Conservation (phyloP, 2,329 filamentous ascomycete species). For the Botrytis paeoniae region DNA sequence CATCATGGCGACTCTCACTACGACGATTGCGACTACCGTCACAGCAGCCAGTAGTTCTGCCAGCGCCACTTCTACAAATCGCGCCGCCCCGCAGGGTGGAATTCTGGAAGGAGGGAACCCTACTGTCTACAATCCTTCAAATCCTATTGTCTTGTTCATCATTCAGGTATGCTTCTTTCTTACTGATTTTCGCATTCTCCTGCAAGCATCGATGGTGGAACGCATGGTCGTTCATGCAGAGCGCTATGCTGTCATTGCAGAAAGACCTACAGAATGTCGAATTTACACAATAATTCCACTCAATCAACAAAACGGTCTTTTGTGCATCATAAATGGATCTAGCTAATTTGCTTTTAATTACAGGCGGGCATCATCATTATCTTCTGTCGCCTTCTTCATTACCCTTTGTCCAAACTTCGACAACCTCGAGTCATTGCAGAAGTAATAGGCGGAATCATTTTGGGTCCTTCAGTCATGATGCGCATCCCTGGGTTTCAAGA, state of each 20-base stretch:
- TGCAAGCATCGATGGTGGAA: background rate
- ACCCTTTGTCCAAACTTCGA: conserved; percentile 70
- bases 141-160: conserved; percentile 67
- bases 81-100: conserved; percentile 51
- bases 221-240: background rate
- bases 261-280: background rate
- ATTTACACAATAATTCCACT: background rate
- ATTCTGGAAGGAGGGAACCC: conserved; percentile 64
- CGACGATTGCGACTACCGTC: conserved; percentile 8
- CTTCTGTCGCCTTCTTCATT: conserved; percentile 71
- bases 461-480: conserved; percentile 86
- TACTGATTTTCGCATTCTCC: background rate
- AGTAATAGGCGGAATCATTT: conserved; percentile 78
- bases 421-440: conserved; percentile 83
- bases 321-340: background rate
- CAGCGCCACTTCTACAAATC: conserved; percentile 23
- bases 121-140: conserved; percentile 56
- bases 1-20: conserved; percentile 10
- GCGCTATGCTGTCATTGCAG: background rate
- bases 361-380: conserved; percentile 71
- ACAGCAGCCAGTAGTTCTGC: conserved; percentile 23
- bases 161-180: conserved; percentile 54
- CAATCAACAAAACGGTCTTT: background rate
- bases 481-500: conserved; percentile 74
- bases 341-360: conserved; percentile 1